A percentile compares a stretch with the other conserved stretches of the same genome.
These are phyloP conservation scores for Eimeria praecox DNA, from an alignment of 169 alveolate genomes.

Conservation along the genomic window DNA sequence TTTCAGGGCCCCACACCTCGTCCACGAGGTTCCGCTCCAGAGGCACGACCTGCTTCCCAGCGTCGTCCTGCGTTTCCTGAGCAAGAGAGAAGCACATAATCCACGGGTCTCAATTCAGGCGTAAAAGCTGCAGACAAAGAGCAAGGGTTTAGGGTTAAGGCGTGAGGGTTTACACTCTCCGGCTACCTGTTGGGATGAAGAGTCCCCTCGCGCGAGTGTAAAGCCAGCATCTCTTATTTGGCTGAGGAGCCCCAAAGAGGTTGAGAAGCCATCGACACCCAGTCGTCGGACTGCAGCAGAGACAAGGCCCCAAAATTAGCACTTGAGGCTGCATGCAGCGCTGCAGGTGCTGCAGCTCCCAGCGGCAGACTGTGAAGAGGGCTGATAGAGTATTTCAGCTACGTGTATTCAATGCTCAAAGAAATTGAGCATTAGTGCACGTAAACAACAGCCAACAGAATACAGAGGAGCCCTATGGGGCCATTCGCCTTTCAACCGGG, in stretches of 20 bases:
- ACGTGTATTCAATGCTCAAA: not conserved
- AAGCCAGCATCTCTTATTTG: slow-evolving; percentile 67
- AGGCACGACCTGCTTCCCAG: not conserved
- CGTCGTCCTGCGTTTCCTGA: not conserved
- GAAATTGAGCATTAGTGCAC: not conserved
- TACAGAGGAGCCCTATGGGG: not conserved
- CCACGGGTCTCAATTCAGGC: not conserved
- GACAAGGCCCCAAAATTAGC: not conserved
- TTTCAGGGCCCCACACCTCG: slow-evolving; percentile 77
- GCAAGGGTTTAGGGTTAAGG: not conserved
- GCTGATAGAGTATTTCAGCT: not conserved
- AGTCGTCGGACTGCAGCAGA: slow-evolving; percentile 70
- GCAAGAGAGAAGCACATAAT: not conserved
- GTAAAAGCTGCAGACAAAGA: not conserved
- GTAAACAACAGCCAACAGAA: not conserved
- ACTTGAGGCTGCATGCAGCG: not conserved
- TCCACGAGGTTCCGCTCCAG: slow-evolving; percentile 75
- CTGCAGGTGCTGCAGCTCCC: too few species aligned
- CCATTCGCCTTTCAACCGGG: not conserved
- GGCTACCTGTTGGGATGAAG: slow-evolving; percentile 15
- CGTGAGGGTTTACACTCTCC: not conserved
- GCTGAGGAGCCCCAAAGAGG: slow-evolving; percentile 36
- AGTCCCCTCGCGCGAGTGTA: slow-evolving; percentile 11
- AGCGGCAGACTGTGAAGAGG: not conserved
- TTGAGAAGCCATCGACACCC: slow-evolving; percentile 68